Evolutionary conservation across 1,284 basidiomycete genomes (phyloP), one percentile per base, ranked within the genome.

Genomic region (Phlebopus sp.): DNA sequence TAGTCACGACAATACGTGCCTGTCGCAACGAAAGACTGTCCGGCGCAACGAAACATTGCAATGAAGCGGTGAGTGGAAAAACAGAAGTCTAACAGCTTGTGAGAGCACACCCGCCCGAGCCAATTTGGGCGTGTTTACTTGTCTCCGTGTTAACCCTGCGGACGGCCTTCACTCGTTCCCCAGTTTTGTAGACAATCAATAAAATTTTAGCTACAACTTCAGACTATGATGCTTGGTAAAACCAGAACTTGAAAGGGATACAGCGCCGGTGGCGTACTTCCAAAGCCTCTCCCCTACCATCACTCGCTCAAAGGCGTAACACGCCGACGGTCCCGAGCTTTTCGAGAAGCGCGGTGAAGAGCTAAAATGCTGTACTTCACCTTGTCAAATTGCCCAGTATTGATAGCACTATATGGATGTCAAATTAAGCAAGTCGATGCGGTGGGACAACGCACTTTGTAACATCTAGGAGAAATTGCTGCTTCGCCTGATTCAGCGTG

Each of bases 361-460:
- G 68, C 59, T 36, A 84, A 68, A 49, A 92, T 75, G 0, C 85
- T 82, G 56, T 86, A 84, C 68, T 92, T 93, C 52, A 91, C 82
- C 59, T 84, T 86, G 61, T 92, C 88, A 50, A 78, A 79, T 59
- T 90, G 79, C 46, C 75, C 72, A 1, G 71, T 69, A 49, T 79
- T 79, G 44, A 91, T 69, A 2, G 84, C 78, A 50, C 90, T 91
- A 59, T 17, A 40, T 41, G 38, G 13, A 8, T 3, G 35, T 36
- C 31, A 34, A 19, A 27, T 47, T 21, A 46, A 53, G 53, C 15
- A 47, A 42, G 15, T 17, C 21, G 6, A 19, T 32, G 44, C 46
- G n/a, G 53, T 37, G 43, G 54, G 43, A 44, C 32, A 9, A 76
- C 84, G 63, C 60, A 95, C 90, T 66, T 77, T 45, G 78, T 84